Conservation (phyloP, 176 grass and related monocot genomes). For the Tillandsia leiboldiana region DNA sequence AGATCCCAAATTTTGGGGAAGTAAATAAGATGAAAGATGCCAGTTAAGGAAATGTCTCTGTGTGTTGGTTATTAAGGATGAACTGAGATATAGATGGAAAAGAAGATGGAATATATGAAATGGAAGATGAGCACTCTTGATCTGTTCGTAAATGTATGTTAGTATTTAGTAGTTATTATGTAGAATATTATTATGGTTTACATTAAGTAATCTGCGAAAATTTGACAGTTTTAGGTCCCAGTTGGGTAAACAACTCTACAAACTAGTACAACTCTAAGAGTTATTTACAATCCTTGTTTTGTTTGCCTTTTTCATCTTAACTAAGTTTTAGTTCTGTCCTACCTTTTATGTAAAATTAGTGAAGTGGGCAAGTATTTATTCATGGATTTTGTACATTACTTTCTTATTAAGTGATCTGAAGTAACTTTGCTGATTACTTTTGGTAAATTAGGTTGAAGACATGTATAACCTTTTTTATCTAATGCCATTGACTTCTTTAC, state of each 20-base stretch:
- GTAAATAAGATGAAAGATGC: too few species aligned
- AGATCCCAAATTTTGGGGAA: too few species aligned
- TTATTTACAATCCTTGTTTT: background rate
- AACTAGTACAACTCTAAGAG: background rate
- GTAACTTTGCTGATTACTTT: background rate
- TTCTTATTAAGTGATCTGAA: background rate
- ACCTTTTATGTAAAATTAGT: background rate
- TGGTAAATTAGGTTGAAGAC: background rate
- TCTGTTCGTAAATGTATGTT: too few species aligned
- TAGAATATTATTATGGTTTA: too few species aligned
- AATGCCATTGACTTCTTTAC: background rate
- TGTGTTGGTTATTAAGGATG: too few species aligned
- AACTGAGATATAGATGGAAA: too few species aligned
- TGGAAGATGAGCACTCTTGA: too few species aligned
- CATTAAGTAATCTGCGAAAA: background rate
- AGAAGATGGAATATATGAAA: too few species aligned
- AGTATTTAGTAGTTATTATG: too few species aligned
- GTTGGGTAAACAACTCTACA: background rate
- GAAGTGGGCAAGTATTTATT: background rate
- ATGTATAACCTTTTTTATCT: background rate
- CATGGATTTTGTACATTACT: background rate
- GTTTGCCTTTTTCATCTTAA: background rate
- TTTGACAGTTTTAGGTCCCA: background rate
- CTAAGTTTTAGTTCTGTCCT: too few species aligned
- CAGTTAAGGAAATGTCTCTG: too few species aligned